phyloP scores from a whole-genome alignment of 208 protist species.

The Wallacemonas sp. region DNA sequence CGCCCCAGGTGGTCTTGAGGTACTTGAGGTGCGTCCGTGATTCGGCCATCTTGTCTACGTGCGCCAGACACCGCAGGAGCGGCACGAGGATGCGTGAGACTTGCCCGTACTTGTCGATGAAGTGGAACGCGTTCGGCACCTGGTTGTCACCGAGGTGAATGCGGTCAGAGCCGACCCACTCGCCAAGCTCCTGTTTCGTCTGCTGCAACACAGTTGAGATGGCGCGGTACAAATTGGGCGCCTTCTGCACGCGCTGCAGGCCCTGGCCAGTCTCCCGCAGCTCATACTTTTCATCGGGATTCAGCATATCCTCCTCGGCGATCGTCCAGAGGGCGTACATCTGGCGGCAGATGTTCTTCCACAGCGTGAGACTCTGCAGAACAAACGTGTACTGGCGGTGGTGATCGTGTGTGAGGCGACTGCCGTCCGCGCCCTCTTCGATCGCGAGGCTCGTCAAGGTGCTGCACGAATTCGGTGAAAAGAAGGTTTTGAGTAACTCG shows the following conservation, averaged over 20 bases:
- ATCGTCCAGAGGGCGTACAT: constrained; percentile 93
- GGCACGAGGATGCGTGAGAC: constrained; percentile 96
- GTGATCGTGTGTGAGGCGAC: constrained; percentile 95
- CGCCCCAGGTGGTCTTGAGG: constrained; percentile 81
- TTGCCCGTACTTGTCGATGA: constrained; percentile 99
- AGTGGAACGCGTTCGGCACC: constrained; percentile 98
- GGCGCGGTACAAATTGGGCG: constrained; percentile 80
- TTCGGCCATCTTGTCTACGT: constrained; percentile 77
- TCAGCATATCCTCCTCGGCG: constrained; percentile 94
- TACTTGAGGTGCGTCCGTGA: constrained; percentile 65
- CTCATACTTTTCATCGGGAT: constrained; percentile 77
- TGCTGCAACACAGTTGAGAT: constrained; percentile 85
- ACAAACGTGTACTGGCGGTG: constrained; percentile 95
- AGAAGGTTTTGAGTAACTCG: constrained; percentile 72
- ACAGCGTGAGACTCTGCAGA: constrained; percentile 95
- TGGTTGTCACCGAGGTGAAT: constrained; percentile 98
- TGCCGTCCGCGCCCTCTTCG: constrained; percentile 79
- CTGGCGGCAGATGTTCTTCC: constrained; percentile 92
- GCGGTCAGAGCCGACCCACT: constrained; percentile 90
- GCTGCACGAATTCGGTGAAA: constrained; percentile 52
- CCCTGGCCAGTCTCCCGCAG: constrained; percentile 94
- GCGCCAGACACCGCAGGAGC: constrained; percentile 85
- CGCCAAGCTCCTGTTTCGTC: constrained; percentile 88
- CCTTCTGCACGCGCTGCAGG: constrained; percentile 94
- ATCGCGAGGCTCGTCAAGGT: constrained; percentile 73